Conservation (phyloP, 192 early-diverging fungal genomes). For the Coemansia sp. region DNA sequence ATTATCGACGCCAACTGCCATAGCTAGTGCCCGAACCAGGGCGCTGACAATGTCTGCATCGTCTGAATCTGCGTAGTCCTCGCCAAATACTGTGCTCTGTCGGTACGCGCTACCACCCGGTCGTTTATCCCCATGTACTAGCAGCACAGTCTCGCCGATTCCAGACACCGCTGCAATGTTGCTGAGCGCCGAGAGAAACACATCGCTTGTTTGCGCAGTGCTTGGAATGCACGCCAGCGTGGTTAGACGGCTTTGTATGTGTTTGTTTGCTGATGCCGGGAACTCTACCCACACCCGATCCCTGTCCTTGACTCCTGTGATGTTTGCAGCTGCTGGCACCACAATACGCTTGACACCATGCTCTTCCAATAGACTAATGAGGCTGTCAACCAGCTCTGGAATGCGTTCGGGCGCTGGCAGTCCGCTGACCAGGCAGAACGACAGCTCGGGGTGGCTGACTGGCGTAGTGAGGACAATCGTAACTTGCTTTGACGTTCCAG, state of each 20-base stretch:
- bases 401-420: conserved; percentile 24
- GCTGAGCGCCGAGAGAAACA: conserved; percentile 24
- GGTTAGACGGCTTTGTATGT: conserved; percentile 1
- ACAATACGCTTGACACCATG: conserved; percentile 27
- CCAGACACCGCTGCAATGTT: conserved; percentile 18
- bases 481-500: background rate
- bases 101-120: conserved; percentile 34
- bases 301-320: conserved; percentile 10
- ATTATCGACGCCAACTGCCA: background rate
- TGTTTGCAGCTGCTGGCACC: conserved; percentile 26
- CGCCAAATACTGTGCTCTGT: conserved; percentile 35
- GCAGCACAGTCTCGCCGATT: conserved; percentile 13
- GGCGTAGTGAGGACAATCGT: conserved; percentile 18
- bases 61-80: conserved; percentile 27
- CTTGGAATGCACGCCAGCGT: conserved; percentile 7
- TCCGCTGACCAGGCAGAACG: conserved; percentile 42
- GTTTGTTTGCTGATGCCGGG: background rate
- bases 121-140: conserved; percentile 39
- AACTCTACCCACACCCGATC: conserved; percentile 19
- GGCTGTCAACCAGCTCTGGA: conserved; percentile 27
- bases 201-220: conserved; percentile 27
- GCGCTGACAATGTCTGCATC: conserved; percentile 17
- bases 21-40: conserved; percentile 15
- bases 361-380: conserved; percentile 19
- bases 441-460: conserved; percentile 1